Base-by-base conservation (phyloP, 1,139 yeast species). In the Saccharomyces hybrid region DNA sequence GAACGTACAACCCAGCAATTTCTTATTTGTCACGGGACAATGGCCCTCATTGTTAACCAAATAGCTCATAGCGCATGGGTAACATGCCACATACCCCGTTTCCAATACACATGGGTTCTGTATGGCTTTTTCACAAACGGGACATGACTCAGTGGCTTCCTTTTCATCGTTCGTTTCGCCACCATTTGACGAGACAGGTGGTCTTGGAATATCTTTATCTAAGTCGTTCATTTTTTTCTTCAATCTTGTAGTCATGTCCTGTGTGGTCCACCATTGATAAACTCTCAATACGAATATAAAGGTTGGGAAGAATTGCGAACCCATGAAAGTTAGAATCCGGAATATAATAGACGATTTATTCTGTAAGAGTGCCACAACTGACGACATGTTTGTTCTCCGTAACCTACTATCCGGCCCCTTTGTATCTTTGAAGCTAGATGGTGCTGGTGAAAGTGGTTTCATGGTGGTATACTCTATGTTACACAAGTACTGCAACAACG, bases 1-100 rank as follows among this genome's bases (percentile, higher is more conserved):
- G 78, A 83, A 88, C 56, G 76, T 75, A 64, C 96, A 89, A 4
- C 90, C 89, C 48, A 90, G 71, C 47, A 93, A 73, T 59, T 77
- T 79, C 56, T 78, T 82, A 0, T 93, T 89, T 0, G 96, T 88
- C 0, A 88, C 79, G 0, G 99, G 98, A 67, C 99, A 93, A 57
- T 84, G 75, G 1, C 95, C 96, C 16, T 88, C 89, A 50, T 77
- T 76, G 42, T 69, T 61, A 48, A 69, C 66, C 51, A 91, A 75
- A 64, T 82, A 81, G 53, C 81, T 79, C 65, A 82, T 83, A 20
- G 91, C 89, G 69, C 99, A 93, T 13, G 89, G 81, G 67, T 91
- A 91, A 69, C 96, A 91, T 61, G 87, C 88, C 0, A 90, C 96
- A 59, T 83, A 83, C 0, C 99, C 99, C 0, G 98, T 89, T 65